Evolutionary conservation across 2,329 filamentous ascomycete species (phyloP).

Genomic region (Alternaria brassicicola): DNA sequence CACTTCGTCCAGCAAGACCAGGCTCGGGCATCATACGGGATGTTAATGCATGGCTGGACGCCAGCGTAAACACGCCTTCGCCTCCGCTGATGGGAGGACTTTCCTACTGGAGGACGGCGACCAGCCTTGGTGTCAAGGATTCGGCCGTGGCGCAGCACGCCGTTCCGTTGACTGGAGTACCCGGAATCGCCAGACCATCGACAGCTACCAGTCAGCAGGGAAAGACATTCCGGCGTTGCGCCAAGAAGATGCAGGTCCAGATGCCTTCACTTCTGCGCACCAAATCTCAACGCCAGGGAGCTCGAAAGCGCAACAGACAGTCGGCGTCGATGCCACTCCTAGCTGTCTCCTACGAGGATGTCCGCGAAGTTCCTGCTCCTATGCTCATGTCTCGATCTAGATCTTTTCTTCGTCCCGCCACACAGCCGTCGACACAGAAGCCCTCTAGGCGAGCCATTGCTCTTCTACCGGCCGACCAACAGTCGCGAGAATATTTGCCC

Average conservation of each 20-base stretch:
- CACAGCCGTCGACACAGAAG: constrained; percentile 12
- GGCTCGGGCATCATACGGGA: constrained; percentile 35
- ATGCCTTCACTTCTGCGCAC: constrained; percentile 37
- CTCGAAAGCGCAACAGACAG: constrained; percentile 26
- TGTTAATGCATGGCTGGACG: constrained; percentile 44
- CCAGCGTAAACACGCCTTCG: constrained; percentile 32
- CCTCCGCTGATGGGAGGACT: constrained; percentile 43
- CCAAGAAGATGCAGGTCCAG: constrained; percentile 38
- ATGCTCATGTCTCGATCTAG: constrained; percentile 13
- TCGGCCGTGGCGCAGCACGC: constrained; percentile 34
- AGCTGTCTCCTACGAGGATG: constrained; percentile 22
- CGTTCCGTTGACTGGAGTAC: constrained; percentile 29
- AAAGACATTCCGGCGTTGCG: constrained; percentile 34
- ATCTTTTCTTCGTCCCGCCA: constrained; percentile 10
- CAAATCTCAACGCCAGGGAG: constrained; percentile 18
- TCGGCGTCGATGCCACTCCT: constrained; percentile 38
- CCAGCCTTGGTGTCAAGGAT: constrained; percentile 8
- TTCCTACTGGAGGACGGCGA: constrained; percentile 40
- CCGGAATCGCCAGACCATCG: constrained; percentile 13
- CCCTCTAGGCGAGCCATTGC: constrained; percentile 3
- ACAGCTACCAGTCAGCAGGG: constrained; percentile 29
- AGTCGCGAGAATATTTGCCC: constrained; percentile 4
- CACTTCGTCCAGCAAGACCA: constrained; percentile 32
- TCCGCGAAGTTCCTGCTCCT: constrained; percentile 10
- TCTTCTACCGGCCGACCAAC: constrained; percentile 2